Percentiles rank a stretch among this genome's conserved stretches.
These are phyloP conservation scores for Bonia amplexicaulis DNA, from an alignment of 176 grass and related monocot species.

Conservation along the genomic window DNA sequence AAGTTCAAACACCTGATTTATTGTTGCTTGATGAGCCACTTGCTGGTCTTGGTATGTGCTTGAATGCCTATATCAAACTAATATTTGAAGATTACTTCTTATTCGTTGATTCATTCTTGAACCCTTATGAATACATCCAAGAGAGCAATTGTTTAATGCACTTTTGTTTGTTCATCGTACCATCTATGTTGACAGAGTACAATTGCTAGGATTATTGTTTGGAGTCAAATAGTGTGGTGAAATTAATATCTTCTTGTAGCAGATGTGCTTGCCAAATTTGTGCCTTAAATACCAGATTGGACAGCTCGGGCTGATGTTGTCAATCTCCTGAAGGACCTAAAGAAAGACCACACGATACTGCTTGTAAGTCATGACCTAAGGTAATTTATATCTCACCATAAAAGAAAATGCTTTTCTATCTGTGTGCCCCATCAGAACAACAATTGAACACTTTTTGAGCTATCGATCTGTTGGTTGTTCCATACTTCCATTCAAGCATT, in stretches of 20 bases:
- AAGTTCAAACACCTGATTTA: slow-evolving; percentile 86
- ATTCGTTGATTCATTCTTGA: background rate
- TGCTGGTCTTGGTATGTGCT: slow-evolving; percentile 64
- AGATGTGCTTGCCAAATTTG: background rate
- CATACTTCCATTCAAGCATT: background rate
- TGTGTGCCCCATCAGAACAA: background rate
- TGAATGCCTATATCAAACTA: background rate
- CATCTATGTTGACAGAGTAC: background rate
- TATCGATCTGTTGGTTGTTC: background rate
- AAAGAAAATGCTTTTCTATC: background rate
- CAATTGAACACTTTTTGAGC: background rate
- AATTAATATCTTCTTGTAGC: background rate
- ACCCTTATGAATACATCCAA: background rate
- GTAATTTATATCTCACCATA: slow-evolving; percentile 35
- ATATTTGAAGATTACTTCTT: background rate
- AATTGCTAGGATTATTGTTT: background rate
- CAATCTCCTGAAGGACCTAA: slow-evolving; percentile 68
- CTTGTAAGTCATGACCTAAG: slow-evolving; percentile 86
- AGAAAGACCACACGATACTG: slow-evolving; percentile 68
- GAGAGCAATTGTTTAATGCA: background rate
- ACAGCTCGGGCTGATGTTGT: slow-evolving; percentile 88
- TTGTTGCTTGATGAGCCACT: slow-evolving; percentile 90
- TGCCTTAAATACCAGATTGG: slow-evolving; percentile 58
- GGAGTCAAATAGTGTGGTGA: background rate
- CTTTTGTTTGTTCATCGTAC: background rate